Evolutionary conservation across 768 basidiomycete genomes (phyloP), one percentile per base, ranked within the genome.

Genomic region (Pisolithus tinctorius): DNA sequence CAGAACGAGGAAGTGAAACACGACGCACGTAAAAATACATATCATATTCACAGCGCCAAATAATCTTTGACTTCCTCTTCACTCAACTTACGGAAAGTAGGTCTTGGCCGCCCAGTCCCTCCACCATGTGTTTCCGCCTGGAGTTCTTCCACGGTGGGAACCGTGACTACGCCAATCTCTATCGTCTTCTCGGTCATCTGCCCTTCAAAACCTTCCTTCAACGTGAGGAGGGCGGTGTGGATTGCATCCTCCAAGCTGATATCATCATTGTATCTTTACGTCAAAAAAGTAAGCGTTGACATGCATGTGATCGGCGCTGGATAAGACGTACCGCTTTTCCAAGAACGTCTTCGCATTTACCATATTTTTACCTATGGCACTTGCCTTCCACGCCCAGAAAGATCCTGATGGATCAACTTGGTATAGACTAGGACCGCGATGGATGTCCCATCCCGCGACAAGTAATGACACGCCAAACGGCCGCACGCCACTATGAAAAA

Each of bases 181-280:
- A 99, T 96, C 43, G 96, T 99, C 76, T 96, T 94, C 73, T 97
- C 96, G 27, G 95, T 97, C 95, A 99, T 97, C 66, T 97, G 91
- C n/a, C 96, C 96, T 70, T 99, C 96, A 62, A 98, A 99, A 4
- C 96, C 94, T 72, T 98, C 96, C 72, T 99, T 98, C 58, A 98
- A 76, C 34, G 96, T 99, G 58, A 99, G 72, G 27, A 99, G 81
- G 31, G 96, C 96, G 11, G 96, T 99, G 70, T 99, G 96, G 58
- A 98, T 98, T 31, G 95, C 96, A 68, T 97, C 96, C 72, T 97
- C 95, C 52, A 98, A 74, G 62, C 93, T 96, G 66, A 99, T 95
- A 64, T 98, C 95, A 72, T 99, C 95, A 72, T 95, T 97, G 73
- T 97, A 98, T 65, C 94, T 97, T 69, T 53, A 63, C 57, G 60